Percentiles rank a stretch among this genome's conserved stretches.
phyloP scores from a whole-genome alignment of 75 land plant species.

The Selaginella moellendorffii region DNA sequence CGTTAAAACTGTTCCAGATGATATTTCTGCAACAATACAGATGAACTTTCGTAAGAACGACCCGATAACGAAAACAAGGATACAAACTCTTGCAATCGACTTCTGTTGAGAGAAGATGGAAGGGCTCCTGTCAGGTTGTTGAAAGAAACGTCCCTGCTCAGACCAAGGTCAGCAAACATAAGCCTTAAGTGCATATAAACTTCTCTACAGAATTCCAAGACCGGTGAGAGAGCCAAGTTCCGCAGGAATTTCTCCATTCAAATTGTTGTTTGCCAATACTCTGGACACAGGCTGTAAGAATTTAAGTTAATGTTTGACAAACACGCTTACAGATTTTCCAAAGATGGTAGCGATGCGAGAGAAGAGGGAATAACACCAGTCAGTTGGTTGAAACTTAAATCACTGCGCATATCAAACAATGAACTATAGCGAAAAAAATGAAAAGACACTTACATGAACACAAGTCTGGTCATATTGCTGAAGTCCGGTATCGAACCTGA shows the following conservation, averaged over 20 bases:
- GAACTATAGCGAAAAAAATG: too few species aligned
- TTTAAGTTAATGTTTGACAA: background rate
- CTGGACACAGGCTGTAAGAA: background rate
- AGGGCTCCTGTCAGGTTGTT: slow-evolving; percentile 19
- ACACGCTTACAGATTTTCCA: background rate
- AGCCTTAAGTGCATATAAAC: background rate
- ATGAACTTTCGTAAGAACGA: background rate
- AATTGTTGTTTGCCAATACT: slow-evolving; percentile 7
- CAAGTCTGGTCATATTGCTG: background rate
- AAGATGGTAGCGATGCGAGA: background rate
- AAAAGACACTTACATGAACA: background rate
- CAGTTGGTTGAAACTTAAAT: background rate
- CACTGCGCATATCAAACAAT: background rate
- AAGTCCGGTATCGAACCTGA: background rate
- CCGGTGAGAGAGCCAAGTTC: background rate
- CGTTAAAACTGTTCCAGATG: slow-evolving; percentile 5
- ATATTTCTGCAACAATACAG: slow-evolving; percentile 4
- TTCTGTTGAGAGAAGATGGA: slow-evolving; percentile 8
- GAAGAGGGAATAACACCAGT: background rate
- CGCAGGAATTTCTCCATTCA: background rate
- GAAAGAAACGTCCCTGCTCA: slow-evolving; percentile 21
- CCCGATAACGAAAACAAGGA: background rate
- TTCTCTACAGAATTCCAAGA: background rate
- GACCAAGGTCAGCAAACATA: background rate
- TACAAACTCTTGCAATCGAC: slow-evolving; percentile 3